Base-by-base conservation (phyloP, 2,329 filamentous ascomycete genomes). In the Colletotrichum tamarilloi region DNA sequence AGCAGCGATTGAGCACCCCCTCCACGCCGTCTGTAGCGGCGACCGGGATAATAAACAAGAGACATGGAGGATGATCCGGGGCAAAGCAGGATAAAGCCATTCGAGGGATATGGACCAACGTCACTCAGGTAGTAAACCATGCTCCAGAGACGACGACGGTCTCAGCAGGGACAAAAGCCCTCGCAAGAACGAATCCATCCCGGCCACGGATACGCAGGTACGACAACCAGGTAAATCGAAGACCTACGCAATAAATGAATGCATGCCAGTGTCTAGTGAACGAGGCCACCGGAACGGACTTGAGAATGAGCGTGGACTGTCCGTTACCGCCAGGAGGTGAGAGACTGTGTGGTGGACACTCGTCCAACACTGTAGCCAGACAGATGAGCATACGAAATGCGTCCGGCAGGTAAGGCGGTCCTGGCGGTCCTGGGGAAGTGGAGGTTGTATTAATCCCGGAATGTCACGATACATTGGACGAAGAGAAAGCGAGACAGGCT, bases 231-330 rank as follows among this genome's bases (percentile, higher is more conserved):
- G 58, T 59, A 38, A 24, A 62, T 42, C 24, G n/a, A 11, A 22
- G 30, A 57, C 49, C 56, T 52, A 32, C 38, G 42, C 32, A 59
- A 68, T 49, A 55, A 68, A 56, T 68, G 58, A 63, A 32, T 11
- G 32, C 56, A 60, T 72, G 59, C 69, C 65, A 69, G 65, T 64
- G 64, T 64, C 49, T 19, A 19, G 35, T 22, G 49, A 22, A 59
- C 24, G 55, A 58, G 22, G 35, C 28, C 35, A 63, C 28, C 62
- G 28, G n/a, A 28, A 52, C 60, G 35, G 26, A 16, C 38, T 42
- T 24, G 62, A 62, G 67, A 70, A 70, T 70, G 67, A 62, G 42
- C 24, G 62, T 38, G 53, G 67, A 70, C 42, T 70, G 62, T 70
- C 55, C 62, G 24, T 53, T 35, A 55, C 53, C 59, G 52, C 42